A percentile compares a stretch with the other conserved stretches of the same genome.
phyloP scores from a whole-genome alignment of 345 rosid genomes.

The Eucalyptus tenuipes region DNA sequence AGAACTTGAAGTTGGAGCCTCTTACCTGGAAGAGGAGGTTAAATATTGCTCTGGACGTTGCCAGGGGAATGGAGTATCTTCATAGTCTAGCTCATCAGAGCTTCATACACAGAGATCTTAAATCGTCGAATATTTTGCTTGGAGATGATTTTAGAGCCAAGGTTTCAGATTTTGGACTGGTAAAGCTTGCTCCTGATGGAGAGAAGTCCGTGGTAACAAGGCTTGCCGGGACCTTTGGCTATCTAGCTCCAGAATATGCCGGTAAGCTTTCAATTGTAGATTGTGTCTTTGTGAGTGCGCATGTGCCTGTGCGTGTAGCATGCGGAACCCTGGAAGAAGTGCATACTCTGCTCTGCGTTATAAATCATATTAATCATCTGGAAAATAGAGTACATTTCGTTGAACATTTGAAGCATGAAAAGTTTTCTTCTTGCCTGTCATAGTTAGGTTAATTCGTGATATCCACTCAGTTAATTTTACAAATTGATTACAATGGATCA shows the following conservation, averaged over 20 bases:
- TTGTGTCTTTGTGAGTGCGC: background rate
- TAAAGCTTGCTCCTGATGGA: constrained; percentile 71
- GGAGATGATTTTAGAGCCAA: constrained; percentile 66
- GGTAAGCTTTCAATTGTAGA: constrained; percentile 18
- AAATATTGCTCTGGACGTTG: constrained; percentile 64
- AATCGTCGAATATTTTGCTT: constrained; percentile 65
- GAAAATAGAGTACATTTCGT: background rate
- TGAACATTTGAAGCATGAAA: background rate
- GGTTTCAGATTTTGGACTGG: constrained; percentile 76
- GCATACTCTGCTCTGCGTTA: background rate
- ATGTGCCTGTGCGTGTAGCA: background rate
- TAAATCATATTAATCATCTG: background rate
- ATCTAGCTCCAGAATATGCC: constrained; percentile 88
- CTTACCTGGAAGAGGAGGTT: constrained; percentile 62
- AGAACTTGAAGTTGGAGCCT: constrained; percentile 51
- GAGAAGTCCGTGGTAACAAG: constrained; percentile 48
- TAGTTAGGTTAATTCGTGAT: background rate
- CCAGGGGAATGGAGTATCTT: constrained; percentile 75
- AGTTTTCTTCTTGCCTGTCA: background rate
- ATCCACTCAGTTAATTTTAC: background rate
- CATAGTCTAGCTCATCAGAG: constrained; percentile 60
- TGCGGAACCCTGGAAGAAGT: background rate
- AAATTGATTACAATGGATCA: background rate
- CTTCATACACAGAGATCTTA: constrained; percentile 75
- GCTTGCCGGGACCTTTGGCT: constrained; percentile 79